Percentiles rank a stretch among this genome's conserved stretches.
Conservation (phyloP, 2,329 filamentous ascomycete genomes). For the Scopulariopsis brevicaulis region DNA sequence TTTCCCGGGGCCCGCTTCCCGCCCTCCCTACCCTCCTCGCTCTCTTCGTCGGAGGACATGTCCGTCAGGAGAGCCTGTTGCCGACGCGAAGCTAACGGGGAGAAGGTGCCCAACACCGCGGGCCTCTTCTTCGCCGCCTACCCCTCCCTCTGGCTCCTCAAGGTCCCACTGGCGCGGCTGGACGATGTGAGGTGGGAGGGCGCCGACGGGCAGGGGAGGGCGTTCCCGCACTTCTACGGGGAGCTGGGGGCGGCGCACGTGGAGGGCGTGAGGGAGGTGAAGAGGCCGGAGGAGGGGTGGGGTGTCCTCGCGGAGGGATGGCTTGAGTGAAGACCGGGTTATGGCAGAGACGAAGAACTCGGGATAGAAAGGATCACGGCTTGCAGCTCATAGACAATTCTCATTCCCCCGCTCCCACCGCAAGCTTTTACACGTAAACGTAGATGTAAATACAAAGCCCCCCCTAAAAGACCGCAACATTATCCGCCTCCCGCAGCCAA, state of each 20-base stretch:
- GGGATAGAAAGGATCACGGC: background rate
- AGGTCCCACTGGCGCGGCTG: constrained; percentile 36
- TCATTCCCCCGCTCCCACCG: background rate
- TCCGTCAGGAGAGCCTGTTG: background rate
- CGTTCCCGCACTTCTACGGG: constrained; percentile 44
- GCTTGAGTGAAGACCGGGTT: background rate
- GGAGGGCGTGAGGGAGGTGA: constrained; percentile 31
- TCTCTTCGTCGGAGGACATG: background rate
- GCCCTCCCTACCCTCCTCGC: background rate
- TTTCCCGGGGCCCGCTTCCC: background rate
- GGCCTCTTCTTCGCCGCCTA: constrained; percentile 28
- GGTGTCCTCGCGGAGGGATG: constrained; percentile 21
- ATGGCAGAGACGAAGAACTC: background rate
- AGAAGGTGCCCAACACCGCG: constrained; percentile 31
- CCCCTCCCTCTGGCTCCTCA: constrained; percentile 35
- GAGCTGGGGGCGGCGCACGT: constrained; percentile 44
- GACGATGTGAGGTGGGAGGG: constrained; percentile 38
- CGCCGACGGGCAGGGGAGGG: constrained; percentile 17
- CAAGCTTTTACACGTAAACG: background rate
- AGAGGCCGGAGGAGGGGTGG: constrained; percentile 30
- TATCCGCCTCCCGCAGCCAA: constrained; percentile 58
- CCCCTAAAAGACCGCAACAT: constrained; percentile 27
- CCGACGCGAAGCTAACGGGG: background rate
- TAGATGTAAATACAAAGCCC: background rate
- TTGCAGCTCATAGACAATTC: background rate